Percentiles rank a stretch among this genome's conserved stretches.
These are phyloP conservation scores for Dendryphion nanum DNA, from an alignment of 2,329 filamentous ascomycete genomes.

Conservation along the genomic window DNA sequence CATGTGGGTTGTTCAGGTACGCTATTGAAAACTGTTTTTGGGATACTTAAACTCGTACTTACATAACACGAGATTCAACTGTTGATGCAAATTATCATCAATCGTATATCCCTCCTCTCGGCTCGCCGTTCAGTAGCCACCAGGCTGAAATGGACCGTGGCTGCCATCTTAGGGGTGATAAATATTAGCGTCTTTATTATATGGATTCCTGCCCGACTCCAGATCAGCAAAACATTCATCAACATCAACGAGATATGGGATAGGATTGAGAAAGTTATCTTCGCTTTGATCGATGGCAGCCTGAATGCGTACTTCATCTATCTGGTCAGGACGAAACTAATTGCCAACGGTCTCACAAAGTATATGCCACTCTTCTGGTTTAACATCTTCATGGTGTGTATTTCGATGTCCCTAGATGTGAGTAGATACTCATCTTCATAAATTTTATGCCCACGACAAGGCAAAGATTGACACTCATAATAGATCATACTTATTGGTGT, in stretches of 20 bases:
- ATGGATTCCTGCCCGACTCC: slow-evolving; percentile 41
- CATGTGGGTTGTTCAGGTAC: no score
- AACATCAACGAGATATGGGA: slow-evolving; percentile 41
- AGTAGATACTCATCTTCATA: not conserved
- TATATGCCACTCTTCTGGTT: slow-evolving; percentile 52
- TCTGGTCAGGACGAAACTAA: slow-evolving; percentile 47
- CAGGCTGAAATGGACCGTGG: slow-evolving; percentile 37
- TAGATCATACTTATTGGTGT: slow-evolving; percentile 47
- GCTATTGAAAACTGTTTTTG: no score
- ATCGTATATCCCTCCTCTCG: slow-evolving; percentile 38
- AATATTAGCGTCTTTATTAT: slow-evolving; percentile 40
- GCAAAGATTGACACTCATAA: not conserved
- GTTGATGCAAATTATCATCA: slow-evolving; percentile 43
- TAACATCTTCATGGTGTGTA: slow-evolving; percentile 50
- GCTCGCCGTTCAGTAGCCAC: slow-evolving; percentile 29
- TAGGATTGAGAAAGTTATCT: slow-evolving; percentile 37
- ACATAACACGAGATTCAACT: slow-evolving; percentile 37
- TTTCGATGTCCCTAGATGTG: slow-evolving; percentile 53
- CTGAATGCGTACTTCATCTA: slow-evolving; percentile 43
- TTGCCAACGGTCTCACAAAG: slow-evolving; percentile 51
- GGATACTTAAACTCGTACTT: no score
- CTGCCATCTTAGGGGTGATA: slow-evolving; percentile 36
- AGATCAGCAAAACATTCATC: slow-evolving; percentile 24
- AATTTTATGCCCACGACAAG: not conserved
- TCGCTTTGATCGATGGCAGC: slow-evolving; percentile 34